A percentile compares a stretch with the other conserved stretches of the same genome.
Evolutionary conservation across 2,329 filamentous ascomycete species (phyloP).

Genomic region (Pezicula rhizophila): DNA sequence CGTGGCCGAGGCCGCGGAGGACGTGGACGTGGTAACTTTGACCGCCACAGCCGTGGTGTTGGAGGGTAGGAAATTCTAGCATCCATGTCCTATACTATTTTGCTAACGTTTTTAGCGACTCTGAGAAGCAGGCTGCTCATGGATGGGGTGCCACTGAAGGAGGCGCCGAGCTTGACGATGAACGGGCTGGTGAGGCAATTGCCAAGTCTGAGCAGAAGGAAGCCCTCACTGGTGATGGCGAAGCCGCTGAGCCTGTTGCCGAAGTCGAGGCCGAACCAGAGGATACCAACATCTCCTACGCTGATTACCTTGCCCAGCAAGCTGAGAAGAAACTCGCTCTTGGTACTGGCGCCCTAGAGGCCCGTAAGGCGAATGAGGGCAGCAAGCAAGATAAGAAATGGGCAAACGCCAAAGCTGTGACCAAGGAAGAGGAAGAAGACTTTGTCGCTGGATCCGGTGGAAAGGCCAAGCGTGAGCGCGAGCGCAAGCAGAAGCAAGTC

Average conservation of each 20-base stretch:
- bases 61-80: slow-evolving; percentile 19
- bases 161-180: slow-evolving; percentile 79
- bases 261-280: slow-evolving; percentile 42
- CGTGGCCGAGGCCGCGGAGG: slow-evolving; percentile 38
- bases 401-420: slow-evolving; percentile 70
- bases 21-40: slow-evolving; percentile 20
- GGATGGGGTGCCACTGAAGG: slow-evolving; percentile 85
- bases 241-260: slow-evolving; percentile 34
- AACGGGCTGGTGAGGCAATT: slow-evolving; percentile 85
- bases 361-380: slow-evolving; percentile 91
- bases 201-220: slow-evolving; percentile 81
- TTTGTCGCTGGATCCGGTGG: slow-evolving; percentile 70
- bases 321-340: slow-evolving; percentile 73
- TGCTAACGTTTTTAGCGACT: slow-evolving; percentile 49
- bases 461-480: slow-evolving; percentile 80
- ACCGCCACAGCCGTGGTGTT: slow-evolving; percentile 30
- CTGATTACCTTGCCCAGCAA: slow-evolving; percentile 76
- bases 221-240: slow-evolving; percentile 45
- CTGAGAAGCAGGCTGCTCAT: slow-evolving; percentile 81
- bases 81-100: slow-evolving; percentile 20
- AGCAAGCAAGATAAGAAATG: slow-evolving; percentile 86
- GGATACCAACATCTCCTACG: slow-evolving; percentile 85
- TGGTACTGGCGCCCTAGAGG: slow-evolving; percentile 55
- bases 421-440: slow-evolving; percentile 60
- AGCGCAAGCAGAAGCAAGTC: slow-evolving; percentile 86